These are phyloP conservation scores for Colletotrichum costaricense DNA, from an alignment of 2,329 filamentous ascomycete species.

Conservation along the genomic window DNA sequence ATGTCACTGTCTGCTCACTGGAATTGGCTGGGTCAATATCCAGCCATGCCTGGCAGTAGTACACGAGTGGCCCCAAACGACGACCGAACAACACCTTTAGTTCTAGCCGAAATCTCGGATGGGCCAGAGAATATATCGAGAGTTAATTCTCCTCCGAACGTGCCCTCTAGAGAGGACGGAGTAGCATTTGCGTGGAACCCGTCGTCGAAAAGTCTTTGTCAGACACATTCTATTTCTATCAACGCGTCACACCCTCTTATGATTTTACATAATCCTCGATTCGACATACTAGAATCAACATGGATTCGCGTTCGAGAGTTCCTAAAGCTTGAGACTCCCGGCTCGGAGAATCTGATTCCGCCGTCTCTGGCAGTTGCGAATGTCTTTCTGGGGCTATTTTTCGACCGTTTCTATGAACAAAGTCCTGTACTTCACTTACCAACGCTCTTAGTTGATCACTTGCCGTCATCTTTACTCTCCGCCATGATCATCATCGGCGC, in stretches of 20 bases:
- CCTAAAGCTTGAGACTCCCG: not conserved
- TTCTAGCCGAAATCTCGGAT: not conserved
- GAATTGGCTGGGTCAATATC: not conserved
- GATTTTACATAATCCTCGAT: not conserved
- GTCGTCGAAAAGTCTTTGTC: not conserved
- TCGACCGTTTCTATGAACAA: conserved; percentile 1
- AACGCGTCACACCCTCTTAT: not conserved
- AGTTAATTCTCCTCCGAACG: conserved; percentile 7
- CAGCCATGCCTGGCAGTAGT: too few species aligned
- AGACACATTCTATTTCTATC: not conserved
- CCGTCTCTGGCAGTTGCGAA: conserved; percentile 1
- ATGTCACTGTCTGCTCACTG: not conserved
- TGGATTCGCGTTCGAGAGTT: conserved; percentile 1
- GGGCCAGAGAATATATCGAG: not conserved
- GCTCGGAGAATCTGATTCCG: not conserved
- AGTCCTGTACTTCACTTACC: conserved; percentile 22
- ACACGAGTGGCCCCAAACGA: too few species aligned
- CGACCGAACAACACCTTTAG: not conserved
- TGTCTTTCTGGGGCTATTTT: conserved; percentile 16
- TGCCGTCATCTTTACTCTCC: not conserved
- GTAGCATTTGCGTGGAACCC: conserved; percentile 17
- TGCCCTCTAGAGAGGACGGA: conserved; percentile 12
- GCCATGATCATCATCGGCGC: conserved; percentile 18
- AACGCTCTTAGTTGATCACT: not conserved
- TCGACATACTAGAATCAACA: not conserved